A percentile compares a stretch with the other conserved stretches of the same genome.
Conservation (phyloP, 306 rosid genomes). For the Quercus wislizeni region DNA sequence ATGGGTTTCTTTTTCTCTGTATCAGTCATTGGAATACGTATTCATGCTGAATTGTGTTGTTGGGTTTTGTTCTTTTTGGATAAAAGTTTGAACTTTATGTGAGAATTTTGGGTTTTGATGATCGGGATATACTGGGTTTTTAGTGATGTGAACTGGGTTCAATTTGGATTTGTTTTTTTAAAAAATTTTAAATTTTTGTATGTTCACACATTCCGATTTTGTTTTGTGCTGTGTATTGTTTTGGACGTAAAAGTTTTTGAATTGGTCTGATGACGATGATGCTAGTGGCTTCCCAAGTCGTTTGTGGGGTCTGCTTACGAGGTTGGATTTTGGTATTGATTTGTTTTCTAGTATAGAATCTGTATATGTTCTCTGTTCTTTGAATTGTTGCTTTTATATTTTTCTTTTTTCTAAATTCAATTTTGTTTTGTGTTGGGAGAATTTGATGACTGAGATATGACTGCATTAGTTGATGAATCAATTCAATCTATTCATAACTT, state of each 20-base stretch:
- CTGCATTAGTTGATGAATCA: not conserved
- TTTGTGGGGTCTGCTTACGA: conserved; percentile 15
- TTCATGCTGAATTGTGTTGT: not conserved
- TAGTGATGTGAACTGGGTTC: conserved; percentile 2
- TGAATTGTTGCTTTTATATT: not conserved
- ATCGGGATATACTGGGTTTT: conserved; percentile 24
- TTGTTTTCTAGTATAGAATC: not conserved
- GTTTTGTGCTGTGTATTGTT: not conserved
- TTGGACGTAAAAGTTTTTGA: not conserved
- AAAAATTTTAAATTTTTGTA: no score
- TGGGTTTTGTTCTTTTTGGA: not conserved
- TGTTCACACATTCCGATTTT: conserved; percentile 3
- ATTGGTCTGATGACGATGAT: not conserved
- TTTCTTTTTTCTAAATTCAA: not conserved
- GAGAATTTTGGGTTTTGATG: conserved; percentile 13
- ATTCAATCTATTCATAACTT: not conserved
- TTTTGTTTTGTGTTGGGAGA: not conserved
- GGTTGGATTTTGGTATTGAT: conserved; percentile 14
- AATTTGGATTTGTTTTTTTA: not conserved
- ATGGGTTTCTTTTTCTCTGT: not conserved
- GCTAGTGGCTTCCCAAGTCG: no score
- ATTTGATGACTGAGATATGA: not conserved
- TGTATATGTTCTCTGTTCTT: not conserved
- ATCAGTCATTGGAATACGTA: conserved; percentile 12
- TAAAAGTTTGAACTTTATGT: not conserved